phyloP scores from a whole-genome alignment of 352 stramenopile genomes.

The Blastocystis sp. region DNA sequence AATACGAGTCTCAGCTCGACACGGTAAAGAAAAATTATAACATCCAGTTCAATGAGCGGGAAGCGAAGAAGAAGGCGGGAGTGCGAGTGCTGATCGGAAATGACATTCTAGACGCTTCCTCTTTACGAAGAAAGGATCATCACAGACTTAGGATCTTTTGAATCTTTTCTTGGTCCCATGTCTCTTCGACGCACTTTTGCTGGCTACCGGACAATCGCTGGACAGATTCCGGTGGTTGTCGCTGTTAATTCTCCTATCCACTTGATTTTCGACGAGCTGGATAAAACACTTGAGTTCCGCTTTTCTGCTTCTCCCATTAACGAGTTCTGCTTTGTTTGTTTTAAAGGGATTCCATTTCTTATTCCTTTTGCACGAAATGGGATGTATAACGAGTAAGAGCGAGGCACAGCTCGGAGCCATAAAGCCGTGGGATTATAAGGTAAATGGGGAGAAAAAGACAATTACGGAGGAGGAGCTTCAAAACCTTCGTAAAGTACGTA shows the following conservation, averaged over 20 bases:
- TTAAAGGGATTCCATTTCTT: background rate
- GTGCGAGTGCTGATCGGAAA: background rate
- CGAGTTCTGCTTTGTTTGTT: background rate
- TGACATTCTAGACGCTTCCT: background rate
- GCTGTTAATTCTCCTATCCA: background rate
- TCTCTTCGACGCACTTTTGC: background rate
- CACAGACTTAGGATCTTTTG: background rate
- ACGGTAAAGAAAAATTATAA: background rate
- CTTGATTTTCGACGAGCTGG: slow-evolving; percentile 4
- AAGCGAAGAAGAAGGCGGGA: background rate
- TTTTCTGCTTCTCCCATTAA: slow-evolving; percentile 7
- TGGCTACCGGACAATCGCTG: background rate
- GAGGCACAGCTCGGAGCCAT: background rate
- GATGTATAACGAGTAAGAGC: background rate
- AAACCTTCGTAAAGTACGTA: background rate
- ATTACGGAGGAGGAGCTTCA: background rate
- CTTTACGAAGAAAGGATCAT: background rate
- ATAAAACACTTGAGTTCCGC: background rate
- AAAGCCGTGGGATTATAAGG: slow-evolving; percentile 1
- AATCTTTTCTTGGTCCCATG: background rate
- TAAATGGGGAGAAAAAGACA: background rate
- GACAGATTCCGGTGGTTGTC: background rate
- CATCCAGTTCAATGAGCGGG: background rate
- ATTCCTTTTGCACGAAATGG: background rate
- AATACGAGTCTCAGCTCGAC: background rate